These are phyloP conservation scores for Gossypium davidsonii DNA, from an alignment of 441 rosid species.

Conservation along the genomic window DNA sequence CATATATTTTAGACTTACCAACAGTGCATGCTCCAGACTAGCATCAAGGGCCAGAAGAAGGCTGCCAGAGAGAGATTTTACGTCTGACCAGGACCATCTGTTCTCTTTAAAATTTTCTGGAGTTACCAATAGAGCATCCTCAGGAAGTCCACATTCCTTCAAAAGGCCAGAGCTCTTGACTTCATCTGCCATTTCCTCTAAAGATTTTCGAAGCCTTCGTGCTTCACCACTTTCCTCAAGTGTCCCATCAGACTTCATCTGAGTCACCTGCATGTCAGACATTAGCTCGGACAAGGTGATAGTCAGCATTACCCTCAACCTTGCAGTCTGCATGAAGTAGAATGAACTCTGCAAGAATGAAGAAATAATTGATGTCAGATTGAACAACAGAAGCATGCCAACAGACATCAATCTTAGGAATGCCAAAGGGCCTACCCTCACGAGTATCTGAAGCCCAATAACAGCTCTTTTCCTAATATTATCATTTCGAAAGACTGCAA, in stretches of 20 bases:
- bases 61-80: conserved; percentile 71
- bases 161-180: conserved; percentile 54
- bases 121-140: conserved; percentile 47
- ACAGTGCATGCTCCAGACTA: conserved; percentile 87
- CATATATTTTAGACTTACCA: conserved; percentile 54
- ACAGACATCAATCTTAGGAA: not conserved
- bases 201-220: conserved; percentile 73
- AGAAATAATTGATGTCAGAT: conserved; percentile 20
- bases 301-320: conserved; percentile 93
- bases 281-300: conserved; percentile 94
- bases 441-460: conserved; percentile 84
- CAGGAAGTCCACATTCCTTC: conserved; percentile 80
- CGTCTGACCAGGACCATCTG: conserved; percentile 87
- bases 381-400: conserved; percentile 15
- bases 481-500: conserved; percentile 90
- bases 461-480: conserved; percentile 95
- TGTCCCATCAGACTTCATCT: conserved; percentile 90
- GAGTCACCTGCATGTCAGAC: conserved; percentile 98
- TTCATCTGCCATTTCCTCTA: conserved; percentile 95
- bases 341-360: conserved; percentile 78
- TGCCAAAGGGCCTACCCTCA: conserved; percentile 55
- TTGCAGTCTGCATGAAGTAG: conserved; percentile 86
- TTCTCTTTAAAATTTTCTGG: conserved; percentile 60
- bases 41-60: conserved; percentile 96
- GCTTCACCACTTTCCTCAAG: conserved; percentile 99